Evolutionary conservation across 768 basidiomycete species (phyloP).

Genomic region (Neoboletus subvelutipes): DNA sequence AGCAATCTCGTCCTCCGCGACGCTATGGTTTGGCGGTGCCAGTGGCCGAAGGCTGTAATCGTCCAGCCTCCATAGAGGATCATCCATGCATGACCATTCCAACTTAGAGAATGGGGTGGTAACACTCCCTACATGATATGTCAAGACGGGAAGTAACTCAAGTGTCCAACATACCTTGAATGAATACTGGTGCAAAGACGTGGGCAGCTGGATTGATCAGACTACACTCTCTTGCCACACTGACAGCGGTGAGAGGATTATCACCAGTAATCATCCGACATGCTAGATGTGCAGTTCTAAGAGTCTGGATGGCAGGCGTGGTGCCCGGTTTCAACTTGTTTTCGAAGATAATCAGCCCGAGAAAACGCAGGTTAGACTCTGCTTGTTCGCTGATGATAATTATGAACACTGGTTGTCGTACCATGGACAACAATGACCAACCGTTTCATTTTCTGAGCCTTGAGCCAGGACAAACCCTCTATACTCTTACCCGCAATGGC

Average conservation of each 20-base stretch:
- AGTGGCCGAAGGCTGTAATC: constrained; percentile 83
- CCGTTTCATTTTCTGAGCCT: constrained; percentile 96
- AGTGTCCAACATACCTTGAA: constrained; percentile 49
- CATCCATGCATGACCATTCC: constrained; percentile 93
- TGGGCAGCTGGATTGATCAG: constrained; percentile 86
- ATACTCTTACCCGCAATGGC: constrained; percentile 97
- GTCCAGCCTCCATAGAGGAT: constrained; percentile 81
- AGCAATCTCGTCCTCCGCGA: constrained; percentile 69
- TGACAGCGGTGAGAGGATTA: constrained; percentile 94
- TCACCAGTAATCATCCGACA: constrained; percentile 99
- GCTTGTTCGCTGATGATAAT: constrained; percentile 75
- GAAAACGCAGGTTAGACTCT: constrained; percentile 84
- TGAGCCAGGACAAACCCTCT: constrained; percentile 93
- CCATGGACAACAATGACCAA: constrained; percentile 31
- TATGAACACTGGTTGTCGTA: constrained; percentile 6
- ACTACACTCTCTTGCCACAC: constrained; percentile 92
- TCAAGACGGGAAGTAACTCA: background rate
- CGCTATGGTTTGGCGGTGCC: constrained; percentile 64
- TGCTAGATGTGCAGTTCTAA: constrained; percentile 87
- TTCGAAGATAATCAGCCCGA: constrained; percentile 96
- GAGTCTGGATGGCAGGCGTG: constrained; percentile 81
- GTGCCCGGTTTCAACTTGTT: constrained; percentile 96
- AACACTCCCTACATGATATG: constrained; percentile 47
- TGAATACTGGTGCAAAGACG: constrained; percentile 82
- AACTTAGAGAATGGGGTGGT: constrained; percentile 57